Percentiles rank a stretch among this genome's conserved stretches.
phyloP scores from a whole-genome alignment of 345 rosid species.

The Pugionium dolabratum region DNA sequence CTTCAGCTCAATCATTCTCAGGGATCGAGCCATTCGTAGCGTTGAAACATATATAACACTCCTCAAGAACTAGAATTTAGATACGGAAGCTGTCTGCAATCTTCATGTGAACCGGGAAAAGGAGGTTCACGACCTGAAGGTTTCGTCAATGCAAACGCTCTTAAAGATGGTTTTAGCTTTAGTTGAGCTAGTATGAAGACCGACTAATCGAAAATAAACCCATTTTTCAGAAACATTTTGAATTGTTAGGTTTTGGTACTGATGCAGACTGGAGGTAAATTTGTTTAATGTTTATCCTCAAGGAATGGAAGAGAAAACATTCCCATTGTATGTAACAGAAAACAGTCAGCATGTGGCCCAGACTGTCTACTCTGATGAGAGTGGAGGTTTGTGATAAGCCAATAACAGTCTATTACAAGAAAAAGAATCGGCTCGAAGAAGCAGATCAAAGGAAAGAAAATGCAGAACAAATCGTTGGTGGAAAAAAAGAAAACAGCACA shows the following conservation, averaged over 20 bases:
- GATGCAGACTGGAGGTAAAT: constrained; percentile 54
- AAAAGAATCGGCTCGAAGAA: too few species aligned
- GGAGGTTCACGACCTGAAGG: constrained; percentile 60
- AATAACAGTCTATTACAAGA: too few species aligned
- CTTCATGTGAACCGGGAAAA: constrained; percentile 52
- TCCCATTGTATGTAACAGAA: constrained; percentile 62
- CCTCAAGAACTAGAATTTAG: constrained; percentile 77
- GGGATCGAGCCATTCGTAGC: constrained; percentile 80
- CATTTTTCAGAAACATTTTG: not conserved
- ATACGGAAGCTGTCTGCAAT: constrained; percentile 64
- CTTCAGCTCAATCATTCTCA: constrained; percentile 33
- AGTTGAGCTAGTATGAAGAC: constrained; percentile 53
- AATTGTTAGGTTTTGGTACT: not conserved
- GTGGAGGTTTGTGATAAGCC: too few species aligned
- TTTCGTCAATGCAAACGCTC: constrained; percentile 36
- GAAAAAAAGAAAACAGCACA: too few species aligned
- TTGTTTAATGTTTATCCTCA: constrained; percentile 55
- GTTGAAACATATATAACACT: constrained; percentile 60
- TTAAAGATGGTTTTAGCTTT: constrained; percentile 47
- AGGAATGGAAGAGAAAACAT: constrained; percentile 54
- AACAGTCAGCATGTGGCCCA: constrained; percentile 43
- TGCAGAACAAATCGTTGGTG: too few species aligned
- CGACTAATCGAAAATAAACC: not conserved
- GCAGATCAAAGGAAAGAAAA: too few species aligned
- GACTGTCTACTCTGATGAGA: not conserved